Base-by-base conservation (phyloP, 805 yeast genomes). In the Hanseniaspora opuntiae region DNA sequence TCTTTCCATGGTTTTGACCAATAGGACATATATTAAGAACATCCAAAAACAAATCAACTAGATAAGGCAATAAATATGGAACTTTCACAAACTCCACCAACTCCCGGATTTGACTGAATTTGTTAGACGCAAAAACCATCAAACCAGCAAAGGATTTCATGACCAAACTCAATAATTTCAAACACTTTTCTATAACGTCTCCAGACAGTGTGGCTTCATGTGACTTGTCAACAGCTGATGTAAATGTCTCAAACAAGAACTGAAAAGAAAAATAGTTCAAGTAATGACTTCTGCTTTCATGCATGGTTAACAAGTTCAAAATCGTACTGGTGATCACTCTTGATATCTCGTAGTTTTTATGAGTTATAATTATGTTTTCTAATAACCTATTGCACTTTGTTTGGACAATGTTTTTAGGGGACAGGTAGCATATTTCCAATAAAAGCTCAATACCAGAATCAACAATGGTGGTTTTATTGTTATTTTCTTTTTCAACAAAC, bases 61-160 rank as follows among this genome's bases (percentile, higher is more conserved):
- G 63, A 30, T 79, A 76, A 36, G 77, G 81, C 40, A 86, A 76
- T 24, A 82, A 66, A 38, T 72, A 64, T 1, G 78, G 71, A 11
- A 78, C 75, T n/a, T 79, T 79, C 42, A 93, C 68, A 62, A 88
- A 82, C 42, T 72, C 66, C 2, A 89, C 67, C 30, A 89, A 67
- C 52, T 78, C 77, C 41, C 68, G 70, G 22, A 89, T 62, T 10
- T 82, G 74, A 53, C 70, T 68, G 57, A 78, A 81, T 55, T 78
- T 68, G 58, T 81, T 71, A 54, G 75, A 71, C 0, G 84, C 74
- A 59, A 82, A 76, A 16, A 82, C 76, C 56, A 82, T 73, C 11
- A 88, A 61, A 0, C 98, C 99, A 12, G 84, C 73, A 79, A 90
- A 82, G 35, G 79, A 74, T 56, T 86, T 84, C 47, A 90, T 66